Evolutionary conservation across 208 protist genomes (phyloP).

Genomic region (Acanthamoeba sp.): DNA sequence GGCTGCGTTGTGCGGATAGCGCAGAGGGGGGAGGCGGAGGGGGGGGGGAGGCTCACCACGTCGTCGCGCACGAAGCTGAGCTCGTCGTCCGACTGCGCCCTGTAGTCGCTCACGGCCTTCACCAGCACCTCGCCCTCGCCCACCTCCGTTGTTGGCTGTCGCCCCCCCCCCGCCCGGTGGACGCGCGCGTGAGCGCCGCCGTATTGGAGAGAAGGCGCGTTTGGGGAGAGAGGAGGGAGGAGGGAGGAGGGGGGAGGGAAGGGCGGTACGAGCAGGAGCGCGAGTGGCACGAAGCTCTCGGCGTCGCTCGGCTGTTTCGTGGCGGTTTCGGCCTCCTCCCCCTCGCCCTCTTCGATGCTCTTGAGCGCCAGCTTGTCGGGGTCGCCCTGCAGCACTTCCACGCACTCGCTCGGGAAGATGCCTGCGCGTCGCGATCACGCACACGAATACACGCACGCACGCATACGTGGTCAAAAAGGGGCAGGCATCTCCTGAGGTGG

Average conservation of each 20-base stretch:
- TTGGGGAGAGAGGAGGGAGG: too few species aligned
- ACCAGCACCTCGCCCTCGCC: neutral
- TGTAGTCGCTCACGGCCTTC: neutral
- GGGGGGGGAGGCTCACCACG: too few species aligned
- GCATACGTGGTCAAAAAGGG: too few species aligned
- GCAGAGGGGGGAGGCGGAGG: too few species aligned
- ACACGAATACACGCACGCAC: too few species aligned
- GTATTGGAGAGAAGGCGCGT: too few species aligned
- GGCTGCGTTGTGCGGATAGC: too few species aligned
- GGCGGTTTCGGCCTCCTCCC: neutral
- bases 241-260: neutral
- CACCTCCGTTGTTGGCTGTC: neutral
- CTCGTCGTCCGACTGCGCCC: neutral
- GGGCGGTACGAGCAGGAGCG: neutral
- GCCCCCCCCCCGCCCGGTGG: too few species aligned
- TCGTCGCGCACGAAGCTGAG: neutral
- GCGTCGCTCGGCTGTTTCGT: neutral
- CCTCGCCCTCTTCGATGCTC: neutral
- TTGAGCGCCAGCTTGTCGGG: neutral
- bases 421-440: neutral
- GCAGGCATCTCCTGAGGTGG: too few species aligned
- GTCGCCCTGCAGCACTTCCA: neutral
- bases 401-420: neutral
- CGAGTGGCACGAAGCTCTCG: neutral
- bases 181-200: neutral